These are phyloP conservation scores for Rhynchospora breviuscula DNA, from an alignment of 176 grass and related monocot species.

Conservation along the genomic window DNA sequence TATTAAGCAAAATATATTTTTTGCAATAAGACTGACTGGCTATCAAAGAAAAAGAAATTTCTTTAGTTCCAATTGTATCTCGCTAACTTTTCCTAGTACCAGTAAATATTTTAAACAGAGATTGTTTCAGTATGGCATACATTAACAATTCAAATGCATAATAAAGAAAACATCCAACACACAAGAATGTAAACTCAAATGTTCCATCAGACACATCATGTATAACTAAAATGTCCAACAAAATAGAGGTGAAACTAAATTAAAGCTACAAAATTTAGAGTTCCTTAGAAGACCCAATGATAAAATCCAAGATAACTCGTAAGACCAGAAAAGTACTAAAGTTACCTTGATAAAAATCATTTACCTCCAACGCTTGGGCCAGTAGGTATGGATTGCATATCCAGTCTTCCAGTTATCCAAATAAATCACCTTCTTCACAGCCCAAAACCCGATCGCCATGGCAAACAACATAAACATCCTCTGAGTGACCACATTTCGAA, in stretches of 20 bases:
- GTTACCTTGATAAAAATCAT: constrained; percentile 6
- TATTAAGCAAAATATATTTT: too few species aligned
- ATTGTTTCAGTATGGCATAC: neutral
- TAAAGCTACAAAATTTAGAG: constrained; percentile 25
- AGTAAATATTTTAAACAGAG: neutral
- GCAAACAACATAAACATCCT: constrained; percentile 59
- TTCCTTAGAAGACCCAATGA: neutral
- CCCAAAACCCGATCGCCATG: constrained; percentile 64
- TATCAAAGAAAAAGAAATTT: too few species aligned
- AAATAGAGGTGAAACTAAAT: neutral
- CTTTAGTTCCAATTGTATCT: too few species aligned
- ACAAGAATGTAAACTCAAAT: neutral
- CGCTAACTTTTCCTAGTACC: neutral
- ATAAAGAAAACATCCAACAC: neutral
- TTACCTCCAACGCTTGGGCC: constrained; percentile 87
- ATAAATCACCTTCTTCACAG: constrained; percentile 77
- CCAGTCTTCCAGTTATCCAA: constrained; percentile 99
- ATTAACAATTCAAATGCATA: neutral
- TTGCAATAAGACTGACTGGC: too few species aligned
- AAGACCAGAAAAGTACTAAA: neutral
- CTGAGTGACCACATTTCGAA: constrained; percentile 46
- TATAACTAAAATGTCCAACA: neutral
- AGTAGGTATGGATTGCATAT: constrained; percentile 88
- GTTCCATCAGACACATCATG: constrained; percentile 9
- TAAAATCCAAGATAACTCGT: neutral